Evolutionary conservation across 1,284 basidiomycete species (phyloP).

Genomic region (Microbotryum scabiosae): DNA sequence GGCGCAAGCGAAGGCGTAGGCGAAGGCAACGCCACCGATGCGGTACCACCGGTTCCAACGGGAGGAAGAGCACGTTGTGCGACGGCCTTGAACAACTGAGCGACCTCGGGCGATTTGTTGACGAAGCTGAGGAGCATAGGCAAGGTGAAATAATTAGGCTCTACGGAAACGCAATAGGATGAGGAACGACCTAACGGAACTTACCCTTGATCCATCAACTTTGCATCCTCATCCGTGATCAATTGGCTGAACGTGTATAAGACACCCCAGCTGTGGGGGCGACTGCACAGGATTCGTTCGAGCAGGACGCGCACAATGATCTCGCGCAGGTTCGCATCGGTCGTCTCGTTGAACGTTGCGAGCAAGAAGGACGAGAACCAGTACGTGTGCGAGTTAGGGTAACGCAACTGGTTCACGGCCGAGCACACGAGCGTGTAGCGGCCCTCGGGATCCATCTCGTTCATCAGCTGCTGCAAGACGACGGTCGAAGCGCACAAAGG

Average conservation of each 20-base stretch:
- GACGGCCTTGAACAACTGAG: not conserved
- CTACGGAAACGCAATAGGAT: not conserved
- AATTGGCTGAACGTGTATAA: slow-evolving; percentile 88
- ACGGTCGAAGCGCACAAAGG: slow-evolving; percentile 70
- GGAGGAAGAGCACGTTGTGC: too few relatives aligned
- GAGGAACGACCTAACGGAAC: not conserved
- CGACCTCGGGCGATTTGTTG: not conserved
- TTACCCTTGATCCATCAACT: not conserved
- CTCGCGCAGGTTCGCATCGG: slow-evolving; percentile 69
- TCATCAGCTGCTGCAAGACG: slow-evolving; percentile 69
- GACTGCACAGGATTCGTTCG: slow-evolving; percentile 84
- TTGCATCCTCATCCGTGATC: slow-evolving; percentile 58
- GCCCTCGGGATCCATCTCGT: slow-evolving; percentile 82
- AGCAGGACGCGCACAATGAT: slow-evolving; percentile 80
- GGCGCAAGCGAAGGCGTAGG: not conserved
- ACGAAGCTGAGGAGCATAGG: not conserved
- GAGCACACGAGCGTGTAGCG: slow-evolving; percentile 81
- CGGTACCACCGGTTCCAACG: too few relatives aligned
- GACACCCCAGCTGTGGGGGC: slow-evolving; percentile 96
- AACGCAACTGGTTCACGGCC: slow-evolving; percentile 81
- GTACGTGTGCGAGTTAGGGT: slow-evolving; percentile 52
- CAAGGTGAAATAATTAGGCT: not conserved
- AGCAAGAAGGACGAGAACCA: slow-evolving; percentile 88
- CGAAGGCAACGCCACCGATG: not conserved
- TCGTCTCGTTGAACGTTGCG: slow-evolving; percentile 69